Conservation (phyloP, 805 yeast genomes). For the Monosporozyma yasuniensis region DNA sequence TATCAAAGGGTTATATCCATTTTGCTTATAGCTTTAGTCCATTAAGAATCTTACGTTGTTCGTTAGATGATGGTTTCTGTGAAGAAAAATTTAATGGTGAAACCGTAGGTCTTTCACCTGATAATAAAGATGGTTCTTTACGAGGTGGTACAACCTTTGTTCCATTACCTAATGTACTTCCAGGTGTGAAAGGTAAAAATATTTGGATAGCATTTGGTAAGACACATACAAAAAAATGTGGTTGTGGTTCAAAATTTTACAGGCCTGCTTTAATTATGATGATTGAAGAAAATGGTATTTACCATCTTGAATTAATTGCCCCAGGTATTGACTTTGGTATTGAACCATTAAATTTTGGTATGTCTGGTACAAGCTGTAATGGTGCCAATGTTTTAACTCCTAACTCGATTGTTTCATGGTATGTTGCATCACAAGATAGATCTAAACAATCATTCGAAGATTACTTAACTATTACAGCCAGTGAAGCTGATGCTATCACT, state of each 20-base stretch:
- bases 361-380: slow-evolving; percentile 9
- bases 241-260: slow-evolving; percentile 13
- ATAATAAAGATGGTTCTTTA: slow-evolving; percentile 8
- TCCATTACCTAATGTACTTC: slow-evolving; percentile 11
- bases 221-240: slow-evolving; percentile 12
- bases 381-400: slow-evolving; percentile 12
- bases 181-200: slow-evolving; percentile 11
- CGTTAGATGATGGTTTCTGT: slow-evolving; percentile 16
- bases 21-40: not conserved
- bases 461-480: slow-evolving; percentile 32
- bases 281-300: slow-evolving; percentile 11
- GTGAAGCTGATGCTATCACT: slow-evolving; percentile 34
- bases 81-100: slow-evolving; percentile 10
- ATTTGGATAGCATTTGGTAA: slow-evolving; percentile 19
- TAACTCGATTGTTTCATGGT: slow-evolving; percentile 16
- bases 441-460: slow-evolving; percentile 23
- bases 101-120: slow-evolving; percentile 6
- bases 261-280: slow-evolving; percentile 14
- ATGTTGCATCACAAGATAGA: slow-evolving; percentile 10
- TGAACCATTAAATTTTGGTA: slow-evolving; percentile 11
- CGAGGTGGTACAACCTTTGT: slow-evolving; percentile 16
- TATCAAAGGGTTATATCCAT: slow-evolving; percentile 17
- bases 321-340: slow-evolving; percentile 11
- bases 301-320: slow-evolving; percentile 12
- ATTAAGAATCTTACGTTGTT: slow-evolving; percentile 15